Conservation (phyloP, 306 rosid species). For the Macrotyloma uniflorum region DNA sequence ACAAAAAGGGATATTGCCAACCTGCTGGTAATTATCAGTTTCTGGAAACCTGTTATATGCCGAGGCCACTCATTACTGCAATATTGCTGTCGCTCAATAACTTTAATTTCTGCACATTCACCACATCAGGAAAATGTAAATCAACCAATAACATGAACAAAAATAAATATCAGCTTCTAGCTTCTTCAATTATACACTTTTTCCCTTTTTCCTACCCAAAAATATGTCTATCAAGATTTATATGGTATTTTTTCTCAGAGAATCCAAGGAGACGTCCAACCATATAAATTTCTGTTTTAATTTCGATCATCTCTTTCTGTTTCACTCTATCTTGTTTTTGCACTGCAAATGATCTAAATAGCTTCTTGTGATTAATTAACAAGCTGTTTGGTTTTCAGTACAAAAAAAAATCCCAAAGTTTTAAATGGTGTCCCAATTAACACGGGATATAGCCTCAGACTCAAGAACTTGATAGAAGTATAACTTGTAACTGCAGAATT, state of each 20-base stretch:
- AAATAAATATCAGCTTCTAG: not conserved
- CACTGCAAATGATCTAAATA: not conserved
- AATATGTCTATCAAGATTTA: not conserved
- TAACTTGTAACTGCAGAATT: not conserved
- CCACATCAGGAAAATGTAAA: slow-evolving; percentile 30
- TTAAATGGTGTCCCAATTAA: not conserved
- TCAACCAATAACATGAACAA: slow-evolving; percentile 4
- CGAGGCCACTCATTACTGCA: slow-evolving; percentile 40
- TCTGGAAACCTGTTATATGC: slow-evolving; percentile 38
- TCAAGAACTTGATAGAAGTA: not conserved
- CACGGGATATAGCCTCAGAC: not conserved
- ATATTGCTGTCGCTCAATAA: slow-evolving; percentile 45
- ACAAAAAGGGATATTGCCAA: slow-evolving; percentile 25
- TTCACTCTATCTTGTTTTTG: not conserved
- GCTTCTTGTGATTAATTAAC: not conserved
- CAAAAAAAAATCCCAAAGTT: not conserved
- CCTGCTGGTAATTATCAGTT: slow-evolving; percentile 25
- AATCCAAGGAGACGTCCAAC: not conserved
- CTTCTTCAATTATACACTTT: not conserved
- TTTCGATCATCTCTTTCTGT: not conserved
- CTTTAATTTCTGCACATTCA: slow-evolving; percentile 78
- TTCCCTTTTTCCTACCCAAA: not conserved
- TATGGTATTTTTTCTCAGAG: not conserved
- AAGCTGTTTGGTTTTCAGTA: not conserved
- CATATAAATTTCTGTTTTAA: not conserved